These are phyloP conservation scores for Elaeis guineensis DNA, from an alignment of 176 grass and related monocot species.

Conservation along the genomic window DNA sequence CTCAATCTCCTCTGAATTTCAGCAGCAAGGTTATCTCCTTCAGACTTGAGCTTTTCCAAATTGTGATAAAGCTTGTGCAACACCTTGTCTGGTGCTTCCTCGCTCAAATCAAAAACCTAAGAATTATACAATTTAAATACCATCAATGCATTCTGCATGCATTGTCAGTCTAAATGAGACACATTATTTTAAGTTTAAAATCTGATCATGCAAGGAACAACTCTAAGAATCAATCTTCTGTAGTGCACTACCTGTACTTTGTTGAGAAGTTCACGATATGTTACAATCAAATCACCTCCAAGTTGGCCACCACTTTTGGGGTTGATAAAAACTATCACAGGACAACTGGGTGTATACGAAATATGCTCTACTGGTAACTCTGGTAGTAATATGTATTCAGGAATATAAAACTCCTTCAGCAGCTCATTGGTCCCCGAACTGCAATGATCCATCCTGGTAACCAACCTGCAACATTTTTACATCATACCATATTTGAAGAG, in stretches of 20 bases:
- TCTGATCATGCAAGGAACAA: too few species aligned
- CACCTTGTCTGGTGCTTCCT: conserved; percentile 75
- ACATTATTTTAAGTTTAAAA: not conserved
- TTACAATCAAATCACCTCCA: conserved; percentile 55
- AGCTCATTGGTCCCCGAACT: conserved; percentile 20
- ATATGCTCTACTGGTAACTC: conserved; percentile 29
- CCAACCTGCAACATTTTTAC: conserved; percentile 30
- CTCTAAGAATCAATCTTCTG: too few species aligned
- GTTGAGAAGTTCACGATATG: conserved; percentile 73
- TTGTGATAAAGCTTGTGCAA: conserved; percentile 68
- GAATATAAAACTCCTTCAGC: conserved; percentile 71
- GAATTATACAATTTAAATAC: conserved; percentile 10
- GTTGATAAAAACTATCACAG: conserved; percentile 89
- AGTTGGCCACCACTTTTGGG: conserved; percentile 84
- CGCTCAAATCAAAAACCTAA: conserved; percentile 74
- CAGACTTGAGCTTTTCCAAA: conserved; percentile 57
- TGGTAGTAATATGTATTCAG: conserved; percentile 48
- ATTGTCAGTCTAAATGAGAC: not conserved
- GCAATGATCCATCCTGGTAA: conserved; percentile 29
- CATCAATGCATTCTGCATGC: not conserved
- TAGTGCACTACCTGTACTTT: conserved; percentile 44
- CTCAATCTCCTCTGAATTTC: conserved; percentile 61
- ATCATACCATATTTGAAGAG: not conserved
- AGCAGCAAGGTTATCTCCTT: conserved; percentile 58
- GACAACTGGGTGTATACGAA: conserved; percentile 53